phyloP scores from a whole-genome alignment of 73 alveolate species.

The Paramecium bursaria region DNA sequence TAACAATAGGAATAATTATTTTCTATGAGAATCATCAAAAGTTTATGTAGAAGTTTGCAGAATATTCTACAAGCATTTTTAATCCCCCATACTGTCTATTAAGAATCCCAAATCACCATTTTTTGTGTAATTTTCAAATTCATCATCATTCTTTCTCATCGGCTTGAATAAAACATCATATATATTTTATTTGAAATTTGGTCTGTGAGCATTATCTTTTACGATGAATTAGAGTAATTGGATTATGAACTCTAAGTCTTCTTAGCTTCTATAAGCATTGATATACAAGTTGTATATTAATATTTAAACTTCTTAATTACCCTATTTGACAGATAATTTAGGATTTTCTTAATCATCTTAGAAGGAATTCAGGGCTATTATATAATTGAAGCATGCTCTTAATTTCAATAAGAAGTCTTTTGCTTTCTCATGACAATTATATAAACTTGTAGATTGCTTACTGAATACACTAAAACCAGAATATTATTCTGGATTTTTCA shows the following conservation, averaged over 20 bases:
- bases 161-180: constrained; percentile 30
- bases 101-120: constrained; percentile 55
- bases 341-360: constrained; percentile 39
- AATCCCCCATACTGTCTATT: constrained; percentile 46
- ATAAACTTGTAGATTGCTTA: neutral
- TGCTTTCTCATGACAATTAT: constrained; percentile 1
- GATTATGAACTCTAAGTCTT: neutral
- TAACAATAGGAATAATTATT: constrained; percentile 13
- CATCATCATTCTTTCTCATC: constrained; percentile 60
- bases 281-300: constrained; percentile 10
- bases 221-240: neutral
- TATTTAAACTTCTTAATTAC: constrained; percentile 25
- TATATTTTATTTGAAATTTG: constrained; percentile 1
- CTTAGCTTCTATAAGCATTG: constrained; percentile 32
- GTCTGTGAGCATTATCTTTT: constrained; percentile 35
- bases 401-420: neutral
- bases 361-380: constrained; percentile 42
- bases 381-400: constrained; percentile 1
- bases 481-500: neutral
- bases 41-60: constrained; percentile 23
- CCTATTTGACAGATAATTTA: constrained; percentile 23
- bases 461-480: neutral
- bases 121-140: constrained; percentile 49
- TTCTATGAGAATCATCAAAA: neutral
- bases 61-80: constrained; percentile 25